These are phyloP conservation scores for Hypomyces rosellus DNA, from an alignment of 2,329 filamentous ascomycete species.

Conservation along the genomic window DNA sequence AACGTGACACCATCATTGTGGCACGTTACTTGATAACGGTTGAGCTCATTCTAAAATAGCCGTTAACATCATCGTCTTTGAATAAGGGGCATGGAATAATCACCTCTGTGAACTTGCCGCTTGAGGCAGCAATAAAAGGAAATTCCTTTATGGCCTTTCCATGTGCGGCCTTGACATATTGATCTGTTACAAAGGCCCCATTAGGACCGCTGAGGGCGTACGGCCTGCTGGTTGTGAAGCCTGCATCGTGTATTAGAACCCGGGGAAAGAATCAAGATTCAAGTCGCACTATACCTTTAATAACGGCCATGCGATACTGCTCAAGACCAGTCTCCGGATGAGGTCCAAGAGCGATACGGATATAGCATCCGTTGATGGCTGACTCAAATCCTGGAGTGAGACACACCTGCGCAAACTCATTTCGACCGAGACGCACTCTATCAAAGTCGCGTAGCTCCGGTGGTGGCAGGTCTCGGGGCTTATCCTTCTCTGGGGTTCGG, in stretches of 20 bases:
- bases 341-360: conserved; percentile 74
- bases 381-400: conserved; percentile 88
- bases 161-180: conserved; percentile 75
- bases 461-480: conserved; percentile 62
- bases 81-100: conserved; percentile 15
- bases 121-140: conserved; percentile 86
- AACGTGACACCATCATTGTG: conserved; percentile 64
- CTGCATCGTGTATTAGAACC: conserved; percentile 34
- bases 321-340: conserved; percentile 66
- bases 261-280: background rate
- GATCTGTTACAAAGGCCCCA: conserved; percentile 73
- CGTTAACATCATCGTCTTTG: conserved; percentile 18
- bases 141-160: conserved; percentile 80
- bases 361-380: conserved; percentile 75
- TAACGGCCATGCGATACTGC: conserved; percentile 80
- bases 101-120: conserved; percentile 77
- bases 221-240: conserved; percentile 69
- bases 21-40: conserved; percentile 71
- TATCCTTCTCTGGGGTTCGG: conserved; percentile 54
- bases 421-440: conserved; percentile 74
- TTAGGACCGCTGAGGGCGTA: conserved; percentile 79
- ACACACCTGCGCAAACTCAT: conserved; percentile 83
- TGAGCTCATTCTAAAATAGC: conserved; percentile 60
- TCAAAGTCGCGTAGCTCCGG: conserved; percentile 77
- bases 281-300: conserved; percentile 59